These are phyloP conservation scores for Clonostachys rosea DNA, from an alignment of 2,329 filamentous ascomycete species.

Conservation along the genomic window DNA sequence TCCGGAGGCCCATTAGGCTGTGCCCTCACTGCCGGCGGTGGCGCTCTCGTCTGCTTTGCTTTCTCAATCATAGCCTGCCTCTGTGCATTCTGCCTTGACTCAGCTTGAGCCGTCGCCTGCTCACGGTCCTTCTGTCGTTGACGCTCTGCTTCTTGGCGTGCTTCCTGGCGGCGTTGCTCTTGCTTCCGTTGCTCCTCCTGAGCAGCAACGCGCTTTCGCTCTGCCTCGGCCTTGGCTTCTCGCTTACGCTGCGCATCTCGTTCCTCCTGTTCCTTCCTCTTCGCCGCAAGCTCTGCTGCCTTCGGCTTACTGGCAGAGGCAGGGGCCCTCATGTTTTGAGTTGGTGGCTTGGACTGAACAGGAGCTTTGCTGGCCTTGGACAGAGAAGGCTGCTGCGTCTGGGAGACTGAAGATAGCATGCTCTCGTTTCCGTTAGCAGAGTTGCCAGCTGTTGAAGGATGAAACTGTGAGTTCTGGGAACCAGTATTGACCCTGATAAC, in stretches of 20 bases:
- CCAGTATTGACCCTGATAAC: slow-evolving; percentile 68
- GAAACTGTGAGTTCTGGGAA: slow-evolving; percentile 54
- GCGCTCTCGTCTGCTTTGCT: slow-evolving; percentile 60
- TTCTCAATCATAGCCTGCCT: slow-evolving; percentile 60
- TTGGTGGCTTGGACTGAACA: slow-evolving; percentile 51
- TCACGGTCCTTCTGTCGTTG: slow-evolving; percentile 59
- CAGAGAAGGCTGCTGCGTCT: slow-evolving; percentile 38
- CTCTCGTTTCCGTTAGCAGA: slow-evolving; percentile 44
- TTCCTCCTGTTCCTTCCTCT: slow-evolving; percentile 83
- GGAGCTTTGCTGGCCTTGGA: slow-evolving; percentile 66
- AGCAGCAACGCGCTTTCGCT: slow-evolving; percentile 65
- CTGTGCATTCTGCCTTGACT: slow-evolving; percentile 63
- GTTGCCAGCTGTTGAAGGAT: slow-evolving; percentile 42
- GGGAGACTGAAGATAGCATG: slow-evolving; percentile 19
- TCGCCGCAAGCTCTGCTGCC: slow-evolving; percentile 70
- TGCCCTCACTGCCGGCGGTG: slow-evolving; percentile 52
- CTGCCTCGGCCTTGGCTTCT: slow-evolving; percentile 76
- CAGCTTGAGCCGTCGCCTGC: slow-evolving; percentile 54
- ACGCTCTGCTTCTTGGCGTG: slow-evolving; percentile 56
- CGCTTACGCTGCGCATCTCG: slow-evolving; percentile 73
- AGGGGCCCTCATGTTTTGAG: slow-evolving; percentile 53
- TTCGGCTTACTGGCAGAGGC: slow-evolving; percentile 64
- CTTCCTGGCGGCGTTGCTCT: slow-evolving; percentile 56
- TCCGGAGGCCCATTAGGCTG: slow-evolving; percentile 49
- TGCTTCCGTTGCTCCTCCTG: slow-evolving; percentile 62